Evolutionary conservation across 192 early-diverging fungal species (phyloP), one percentile per base, ranked within the genome.

Genomic region (Irineochytrium annulatum): DNA sequence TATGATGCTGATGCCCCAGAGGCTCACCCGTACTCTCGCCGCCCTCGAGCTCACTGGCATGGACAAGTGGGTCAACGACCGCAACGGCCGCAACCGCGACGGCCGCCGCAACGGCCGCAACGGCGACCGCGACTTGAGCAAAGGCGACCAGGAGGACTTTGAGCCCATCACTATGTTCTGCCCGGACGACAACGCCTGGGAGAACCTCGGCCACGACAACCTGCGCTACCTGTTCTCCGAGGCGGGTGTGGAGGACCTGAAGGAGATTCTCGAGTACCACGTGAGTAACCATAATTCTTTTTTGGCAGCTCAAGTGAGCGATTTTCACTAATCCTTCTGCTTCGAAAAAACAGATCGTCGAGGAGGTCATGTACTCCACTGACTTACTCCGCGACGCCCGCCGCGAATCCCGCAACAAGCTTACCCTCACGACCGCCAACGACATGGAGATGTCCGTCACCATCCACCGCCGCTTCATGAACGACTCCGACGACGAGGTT

Each of bases 231-330:
- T 69, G 17, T 72, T 69, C 35, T 63, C 43, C 53, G 8, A 13
- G 11, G 11, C 49, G 31, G 65, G 63, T 24, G 8, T 26, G 2
- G 22, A 63, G 41, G 59, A 63, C 16, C 52, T 71, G 19, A 70
- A 70, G 63, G 55, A 67, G 54, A 73, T 73, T 31, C 20, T 73
- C 35, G 24, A 56, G 59, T 71, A 65, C 67, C 60, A 65, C 57
- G 60, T 62, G 62, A 31, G 60, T 62, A 13, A 26, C 30, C 11
- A 6, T 57, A 13, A 19, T 60, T 8, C 46, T 57, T 58, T 5
- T 57, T n/a, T n/a, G n/a, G n/a, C 54, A 16, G n/a, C n/a, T n/a
- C n/a, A n/a, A n/a, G n/a, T n/a, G n/a, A n/a, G n/a, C n/a, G n/a
- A 37, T 24, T 5, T 16, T 19, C 11, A 8, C 6, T 26, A 57